Conservation (phyloP, 495 filamentous ascomycete species). For the Penicillium malachiteum region DNA sequence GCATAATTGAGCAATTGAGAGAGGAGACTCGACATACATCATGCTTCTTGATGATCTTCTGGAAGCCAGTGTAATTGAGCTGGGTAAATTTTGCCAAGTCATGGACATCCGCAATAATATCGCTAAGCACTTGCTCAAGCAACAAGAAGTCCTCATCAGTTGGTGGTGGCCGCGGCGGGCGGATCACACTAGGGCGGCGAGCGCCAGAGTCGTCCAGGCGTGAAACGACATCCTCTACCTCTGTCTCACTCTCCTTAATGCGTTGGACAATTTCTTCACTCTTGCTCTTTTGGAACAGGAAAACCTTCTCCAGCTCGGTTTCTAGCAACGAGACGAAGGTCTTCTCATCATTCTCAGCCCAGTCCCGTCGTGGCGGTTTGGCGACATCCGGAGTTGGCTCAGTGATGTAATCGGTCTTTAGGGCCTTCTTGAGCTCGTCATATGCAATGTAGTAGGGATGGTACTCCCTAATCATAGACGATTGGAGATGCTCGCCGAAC, state of each 20-base stretch:
- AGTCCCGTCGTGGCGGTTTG: slow-evolving; percentile 61
- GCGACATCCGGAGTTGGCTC: slow-evolving; percentile 52
- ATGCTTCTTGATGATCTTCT: slow-evolving; percentile 99
- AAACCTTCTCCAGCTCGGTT: slow-evolving; percentile 91
- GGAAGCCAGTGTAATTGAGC: slow-evolving; percentile 97
- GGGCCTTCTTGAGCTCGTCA: slow-evolving; percentile 82
- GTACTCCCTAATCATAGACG: slow-evolving; percentile 92
- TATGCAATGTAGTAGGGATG: slow-evolving; percentile 97
- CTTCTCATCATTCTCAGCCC: slow-evolving; percentile 91
- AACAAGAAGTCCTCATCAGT: slow-evolving; percentile 92
- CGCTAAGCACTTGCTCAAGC: slow-evolving; percentile 91
- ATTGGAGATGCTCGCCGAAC: slow-evolving; percentile 94
- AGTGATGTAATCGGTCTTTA: slow-evolving; percentile 70
- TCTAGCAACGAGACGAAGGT: slow-evolving; percentile 84
- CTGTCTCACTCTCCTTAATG: slow-evolving; percentile 80
- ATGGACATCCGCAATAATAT: slow-evolving; percentile 98
- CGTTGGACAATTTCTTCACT: slow-evolving; percentile 88
- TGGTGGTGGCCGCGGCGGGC: slow-evolving; percentile 30
- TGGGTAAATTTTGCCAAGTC: slow-evolving; percentile 98
- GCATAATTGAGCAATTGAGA: neutral
- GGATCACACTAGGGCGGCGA: slow-evolving; percentile 24
- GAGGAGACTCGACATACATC: slow-evolving; percentile 61
- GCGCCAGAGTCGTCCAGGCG: slow-evolving; percentile 52
- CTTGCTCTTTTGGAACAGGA: slow-evolving; percentile 94
- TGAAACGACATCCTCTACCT: slow-evolving; percentile 82